Evolutionary conservation across 805 yeast genomes (phyloP), one percentile per base, ranked within the genome.

Genomic region (Cyberlindnera misumaiensis): DNA sequence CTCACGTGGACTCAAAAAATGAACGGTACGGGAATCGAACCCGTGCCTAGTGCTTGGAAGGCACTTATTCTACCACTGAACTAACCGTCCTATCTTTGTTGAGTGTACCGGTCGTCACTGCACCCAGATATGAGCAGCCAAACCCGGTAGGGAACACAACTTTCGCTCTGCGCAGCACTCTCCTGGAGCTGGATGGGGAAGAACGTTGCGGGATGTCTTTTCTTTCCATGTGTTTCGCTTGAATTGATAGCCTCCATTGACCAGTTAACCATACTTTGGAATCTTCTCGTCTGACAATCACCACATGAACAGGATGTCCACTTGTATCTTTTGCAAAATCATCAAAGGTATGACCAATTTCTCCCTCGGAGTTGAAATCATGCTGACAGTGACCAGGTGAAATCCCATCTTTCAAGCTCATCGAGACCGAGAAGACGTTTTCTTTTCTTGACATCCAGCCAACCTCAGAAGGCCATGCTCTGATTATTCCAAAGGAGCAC

Each of bases 391-490:
- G 16, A 33, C 25, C 15, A 77, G 94, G 96, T 40, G 97, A 93
- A 53, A 93, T 90, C 56, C 98, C 98, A 26, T 84, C 94, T 2
- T 77, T 86, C 69, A 93, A 90, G 61, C 65, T 90, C 45, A 72
- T 83, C 53, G 98, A 90, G 62, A 86, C 97, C n/a, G 70, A 81
- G 43, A 70, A 73, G 52, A 64, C 86, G 3, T 85, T 72, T 56
- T 86, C 97, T 0, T 93, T 90, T 60, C 69, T 93, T 53, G 98
- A 90, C 56, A 89, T 90, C 56, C 93, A 87, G 51, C 97, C 98
- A 45, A 84, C 90, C 13, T 69, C 95, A 9, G 75, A 77, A 53
- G 96, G 95, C 20, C 98, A 90, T 59, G 76, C 90, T 25, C 67
- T 90, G 53, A 77, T 90, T 40, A 88, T 90, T 52, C 97, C 98